These are phyloP conservation scores for Malassezia sp. DNA, from an alignment of 1,284 basidiomycete genomes.

Conservation along the genomic window DNA sequence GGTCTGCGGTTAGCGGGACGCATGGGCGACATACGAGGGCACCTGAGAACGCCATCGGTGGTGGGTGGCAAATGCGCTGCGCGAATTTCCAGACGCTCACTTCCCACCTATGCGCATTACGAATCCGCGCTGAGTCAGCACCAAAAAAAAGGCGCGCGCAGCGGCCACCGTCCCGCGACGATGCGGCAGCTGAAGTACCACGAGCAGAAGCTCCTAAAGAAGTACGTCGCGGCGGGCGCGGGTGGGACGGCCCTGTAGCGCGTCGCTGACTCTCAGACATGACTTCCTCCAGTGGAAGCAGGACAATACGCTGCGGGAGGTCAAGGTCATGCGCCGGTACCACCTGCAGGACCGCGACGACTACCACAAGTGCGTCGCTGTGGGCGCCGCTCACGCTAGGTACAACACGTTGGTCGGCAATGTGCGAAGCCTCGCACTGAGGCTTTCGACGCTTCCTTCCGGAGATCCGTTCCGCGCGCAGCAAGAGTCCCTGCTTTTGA, in stretches of 20 bases:
- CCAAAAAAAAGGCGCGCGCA: not conserved
- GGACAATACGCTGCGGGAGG: slow-evolving; percentile 80
- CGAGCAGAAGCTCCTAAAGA: slow-evolving; percentile 46
- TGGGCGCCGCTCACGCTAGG: slow-evolving; percentile 47
- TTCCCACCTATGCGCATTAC: not conserved
- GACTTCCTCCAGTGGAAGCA: slow-evolving; percentile 74
- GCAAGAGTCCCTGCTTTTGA: slow-evolving; percentile 75
- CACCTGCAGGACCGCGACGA: slow-evolving; percentile 64
- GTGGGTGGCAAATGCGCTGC: too few relatives aligned
- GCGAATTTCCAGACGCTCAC: too few relatives aligned
- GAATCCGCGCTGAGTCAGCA: not conserved
- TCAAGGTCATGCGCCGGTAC: slow-evolving; percentile 88
- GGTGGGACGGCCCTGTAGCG: too few relatives aligned
- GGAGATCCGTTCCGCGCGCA: slow-evolving; percentile 76
- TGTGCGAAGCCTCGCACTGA: slow-evolving; percentile 72
- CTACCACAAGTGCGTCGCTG: slow-evolving; percentile 95
- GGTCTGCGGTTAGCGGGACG: slow-evolving; percentile 10
- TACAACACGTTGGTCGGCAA: slow-evolving; percentile 93
- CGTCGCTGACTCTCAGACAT: slow-evolving; percentile 23
- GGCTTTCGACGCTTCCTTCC: slow-evolving; percentile 72
- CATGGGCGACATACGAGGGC: slow-evolving; percentile 54
- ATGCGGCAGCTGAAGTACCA: slow-evolving; percentile 46
- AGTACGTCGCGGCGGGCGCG: slow-evolving; percentile 29
- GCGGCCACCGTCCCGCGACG: too few relatives aligned
- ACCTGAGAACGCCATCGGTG: slow-evolving; percentile 82